phyloP scores from a whole-genome alignment of 352 stramenopile genomes.

The Blastocystis sp. region DNA sequence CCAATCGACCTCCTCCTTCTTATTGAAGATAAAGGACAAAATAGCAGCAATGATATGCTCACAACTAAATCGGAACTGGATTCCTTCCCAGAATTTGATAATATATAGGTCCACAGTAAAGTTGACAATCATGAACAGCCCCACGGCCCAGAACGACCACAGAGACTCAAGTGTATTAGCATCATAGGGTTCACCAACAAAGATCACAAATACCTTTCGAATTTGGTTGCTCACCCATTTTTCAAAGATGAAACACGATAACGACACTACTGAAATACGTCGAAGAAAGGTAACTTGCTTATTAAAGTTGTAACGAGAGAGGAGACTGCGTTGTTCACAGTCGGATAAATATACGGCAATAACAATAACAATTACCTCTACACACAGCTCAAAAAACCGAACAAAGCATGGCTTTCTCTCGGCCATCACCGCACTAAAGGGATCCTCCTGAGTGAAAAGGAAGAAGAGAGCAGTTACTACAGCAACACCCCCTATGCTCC shows the following conservation, averaged over 20 bases:
- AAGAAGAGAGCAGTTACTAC: background rate
- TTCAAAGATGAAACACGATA: conserved; percentile 50
- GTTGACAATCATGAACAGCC: conserved; percentile 40
- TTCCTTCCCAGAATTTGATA: conserved; percentile 22
- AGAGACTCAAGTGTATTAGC: background rate
- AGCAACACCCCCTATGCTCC: background rate
- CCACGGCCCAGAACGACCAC: conserved; percentile 44
- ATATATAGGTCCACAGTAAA: conserved; percentile 19
- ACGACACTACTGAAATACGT: conserved; percentile 4
- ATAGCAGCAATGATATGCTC: conserved; percentile 40
- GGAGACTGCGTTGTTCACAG: background rate
- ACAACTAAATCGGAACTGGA: conserved; percentile 42
- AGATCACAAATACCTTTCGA: conserved; percentile 12
- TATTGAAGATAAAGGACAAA: conserved; percentile 44
- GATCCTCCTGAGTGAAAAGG: background rate
- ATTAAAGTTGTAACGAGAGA: conserved; percentile 50
- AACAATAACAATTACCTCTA: conserved; percentile 2
- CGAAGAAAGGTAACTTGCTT: conserved; percentile 21
- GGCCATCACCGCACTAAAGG: background rate
- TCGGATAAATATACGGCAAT: background rate
- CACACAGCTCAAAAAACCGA: conserved; percentile 15
- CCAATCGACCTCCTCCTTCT: conserved; percentile 54
- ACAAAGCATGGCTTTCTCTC: conserved; percentile 12
- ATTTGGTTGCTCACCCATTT: conserved; percentile 12
- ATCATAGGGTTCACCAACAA: conserved; percentile 45